Evolutionary conservation across 2,329 filamentous ascomycete genomes (phyloP), one percentile per base, ranked within the genome.

Genomic region (Cladosporium sp.): DNA sequence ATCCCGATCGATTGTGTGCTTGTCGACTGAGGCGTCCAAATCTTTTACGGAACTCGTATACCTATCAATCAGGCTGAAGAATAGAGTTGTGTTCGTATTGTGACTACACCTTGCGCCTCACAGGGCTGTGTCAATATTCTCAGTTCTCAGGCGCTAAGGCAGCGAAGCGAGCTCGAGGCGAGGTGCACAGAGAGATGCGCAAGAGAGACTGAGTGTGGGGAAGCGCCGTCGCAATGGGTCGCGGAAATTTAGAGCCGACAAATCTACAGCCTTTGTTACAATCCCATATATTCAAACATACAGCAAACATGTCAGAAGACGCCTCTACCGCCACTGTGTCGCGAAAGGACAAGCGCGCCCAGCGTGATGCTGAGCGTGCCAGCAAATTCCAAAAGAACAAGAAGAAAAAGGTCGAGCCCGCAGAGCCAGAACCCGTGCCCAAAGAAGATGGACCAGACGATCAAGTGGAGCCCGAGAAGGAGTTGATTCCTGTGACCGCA

Each of bases 321-420:
- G 59, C 57, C 6, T 60, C 56, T 13, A 60, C 58, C 10, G 61
- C 56, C 19, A 42, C 58, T 1, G 47, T 68, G 8, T 68, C 64
- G 10, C 60, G 67, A 49, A 73, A 72, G 58, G 69, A 69, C 40
- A 72, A 69, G 63, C 71, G 71, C 52, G 70, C 68, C 17, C 65
- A 67, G 42, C 61, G 71, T 48, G 70, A 72, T 54, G 69, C 69
- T 22, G 70, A 72, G 60, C 61, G 71, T 53, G 61, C 63, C 39
- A 64, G 65, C 61, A 68, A 68, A 60, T 63, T 65, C 63, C 71
- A 70, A 59, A 44, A 47, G 25, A 42, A 44, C 8, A 58, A 58
- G 56, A 73, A 73, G 62, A 62, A 66, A 25, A 71, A 71, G 62
- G 63, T 54, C 34, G 56, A 56, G 47, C 47, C 47, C 36, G 49